Evolutionary conservation across 179 eudicot genomes (phyloP), one percentile per base, ranked within the genome.

Genomic region (Actinidia polygama): DNA sequence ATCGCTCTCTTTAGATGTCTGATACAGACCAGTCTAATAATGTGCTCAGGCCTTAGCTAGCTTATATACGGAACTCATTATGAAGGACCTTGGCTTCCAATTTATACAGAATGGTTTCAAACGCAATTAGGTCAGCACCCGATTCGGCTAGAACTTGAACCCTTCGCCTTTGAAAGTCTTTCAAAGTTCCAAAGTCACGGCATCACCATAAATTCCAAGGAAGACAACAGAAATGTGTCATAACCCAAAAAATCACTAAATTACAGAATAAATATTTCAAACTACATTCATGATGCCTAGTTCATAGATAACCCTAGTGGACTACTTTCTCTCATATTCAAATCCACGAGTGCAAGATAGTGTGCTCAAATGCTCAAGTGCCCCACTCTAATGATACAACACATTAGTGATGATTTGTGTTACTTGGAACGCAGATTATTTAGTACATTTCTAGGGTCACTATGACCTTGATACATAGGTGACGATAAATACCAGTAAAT

Each of bases 61-160:
- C 36, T 30, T 30, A 30, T 2, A 30, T 30, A 30, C 36, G 2
- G 36, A 30, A 30, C 36, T 30, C 36, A 30, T 30, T 44, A 0
- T 15, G 44, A 19, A 6, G 73, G 88, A 92, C 94, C 94, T 87
- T 36, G 7, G 97, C 93, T 87, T 93, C 94, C 58, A 90, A 67
- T 64, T 89, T 91, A 79, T 91, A 91, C 19, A 94, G 97, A 64
- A 86, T 90, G 36, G 97, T 91, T 80, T 93, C 97, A 79, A 93
- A 93, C 47, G 94, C 97, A 16, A 93, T 86, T 54, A 93, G 58
- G 75, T 93, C 96, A n/a, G 96, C 87, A 54, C 91, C 93, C 3
- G 94, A 87, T 64, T 83, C 89, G 19, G 91, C 90, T 30, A 93
- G 90, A 75, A 93, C 87, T 79, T 93, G 92, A 78, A 93, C 90